Evolutionary conservation across 2,329 filamentous ascomycete species (phyloP).

Genomic region (Arthrobotrys sphaeroides): DNA sequence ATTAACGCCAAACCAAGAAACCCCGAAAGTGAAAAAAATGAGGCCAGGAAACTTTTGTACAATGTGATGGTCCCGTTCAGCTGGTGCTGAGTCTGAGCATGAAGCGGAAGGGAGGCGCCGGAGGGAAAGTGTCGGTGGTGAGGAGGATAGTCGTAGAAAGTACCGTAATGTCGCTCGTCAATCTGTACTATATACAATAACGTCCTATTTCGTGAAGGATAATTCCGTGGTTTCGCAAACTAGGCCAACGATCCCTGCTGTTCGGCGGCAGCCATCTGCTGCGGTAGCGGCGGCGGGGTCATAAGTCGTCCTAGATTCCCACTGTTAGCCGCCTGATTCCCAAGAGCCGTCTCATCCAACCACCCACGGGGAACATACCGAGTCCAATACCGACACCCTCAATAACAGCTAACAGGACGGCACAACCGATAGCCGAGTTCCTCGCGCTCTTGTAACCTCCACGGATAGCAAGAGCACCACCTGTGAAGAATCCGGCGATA

Average conservation of each 20-base stretch:
- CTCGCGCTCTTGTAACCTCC: conserved; percentile 90
- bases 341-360: neutral
- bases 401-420: conserved; percentile 91
- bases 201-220: neutral
- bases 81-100: neutral
- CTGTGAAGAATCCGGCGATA: conserved; percentile 95
- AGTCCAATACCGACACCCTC: conserved; percentile 77
- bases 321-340: neutral
- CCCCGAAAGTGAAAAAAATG: conserved; percentile 15
- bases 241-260: conserved; percentile 46
- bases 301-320: conserved; percentile 31
- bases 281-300: conserved; percentile 46
- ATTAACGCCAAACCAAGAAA: conserved; percentile 45
- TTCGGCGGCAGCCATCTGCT: conserved; percentile 35
- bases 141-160: neutral
- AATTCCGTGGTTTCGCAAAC: neutral
- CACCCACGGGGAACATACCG: conserved; percentile 4
- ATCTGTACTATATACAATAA: neutral
- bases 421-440: conserved; percentile 96
- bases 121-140: neutral
- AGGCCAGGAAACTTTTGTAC: conserved; percentile 51
- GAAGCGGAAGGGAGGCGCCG: neutral
- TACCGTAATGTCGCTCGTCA: conserved; percentile 3
- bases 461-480: conserved; percentile 87
- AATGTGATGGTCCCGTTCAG: conserved; percentile 12